Conservation (phyloP, 345 rosid genomes). For the Gossypium longicalyx region DNA sequence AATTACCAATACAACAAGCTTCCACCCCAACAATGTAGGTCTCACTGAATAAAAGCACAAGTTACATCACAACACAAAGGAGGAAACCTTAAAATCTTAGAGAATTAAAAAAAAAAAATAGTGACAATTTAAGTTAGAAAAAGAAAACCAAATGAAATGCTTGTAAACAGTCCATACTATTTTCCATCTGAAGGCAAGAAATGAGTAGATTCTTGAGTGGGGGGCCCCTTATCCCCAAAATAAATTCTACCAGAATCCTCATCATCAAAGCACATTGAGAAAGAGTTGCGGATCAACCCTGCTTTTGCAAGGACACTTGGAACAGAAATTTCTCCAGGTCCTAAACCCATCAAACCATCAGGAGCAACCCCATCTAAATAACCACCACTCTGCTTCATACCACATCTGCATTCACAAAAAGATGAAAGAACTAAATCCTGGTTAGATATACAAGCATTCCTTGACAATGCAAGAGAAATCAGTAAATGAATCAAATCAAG, state of each 20-base stretch:
- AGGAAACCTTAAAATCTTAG: slow-evolving; percentile 1
- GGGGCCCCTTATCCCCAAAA: slow-evolving; percentile 80
- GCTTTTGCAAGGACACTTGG: slow-evolving; percentile 76
- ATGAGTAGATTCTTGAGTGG: slow-evolving; percentile 62
- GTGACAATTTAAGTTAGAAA: not conserved
- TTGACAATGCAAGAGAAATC: not conserved
- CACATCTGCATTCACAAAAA: slow-evolving; percentile 54
- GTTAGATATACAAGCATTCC: not conserved
- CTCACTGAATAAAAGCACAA: slow-evolving; percentile 32
- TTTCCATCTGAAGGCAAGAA: slow-evolving; percentile 53
- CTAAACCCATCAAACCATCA: slow-evolving; percentile 92
- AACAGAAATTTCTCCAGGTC: slow-evolving; percentile 70
- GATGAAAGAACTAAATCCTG: slow-evolving; percentile 4
- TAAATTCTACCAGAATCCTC: slow-evolving; percentile 77
- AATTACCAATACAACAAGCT: slow-evolving; percentile 60
- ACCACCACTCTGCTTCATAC: slow-evolving; percentile 81
- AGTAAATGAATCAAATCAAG: slow-evolving; percentile 2
- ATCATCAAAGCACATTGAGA: slow-evolving; percentile 78
- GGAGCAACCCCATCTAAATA: slow-evolving; percentile 79
- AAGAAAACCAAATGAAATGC: slow-evolving; percentile 6
- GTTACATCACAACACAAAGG: slow-evolving; percentile 10
- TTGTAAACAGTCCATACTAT: slow-evolving; percentile 40
- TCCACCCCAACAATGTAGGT: slow-evolving; percentile 73
- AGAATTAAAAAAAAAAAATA: not conserved
- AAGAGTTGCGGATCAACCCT: slow-evolving; percentile 69